Evolutionary conservation across 202 grass and related monocot species (phyloP).

Genomic region (Eragrostis tef): DNA sequence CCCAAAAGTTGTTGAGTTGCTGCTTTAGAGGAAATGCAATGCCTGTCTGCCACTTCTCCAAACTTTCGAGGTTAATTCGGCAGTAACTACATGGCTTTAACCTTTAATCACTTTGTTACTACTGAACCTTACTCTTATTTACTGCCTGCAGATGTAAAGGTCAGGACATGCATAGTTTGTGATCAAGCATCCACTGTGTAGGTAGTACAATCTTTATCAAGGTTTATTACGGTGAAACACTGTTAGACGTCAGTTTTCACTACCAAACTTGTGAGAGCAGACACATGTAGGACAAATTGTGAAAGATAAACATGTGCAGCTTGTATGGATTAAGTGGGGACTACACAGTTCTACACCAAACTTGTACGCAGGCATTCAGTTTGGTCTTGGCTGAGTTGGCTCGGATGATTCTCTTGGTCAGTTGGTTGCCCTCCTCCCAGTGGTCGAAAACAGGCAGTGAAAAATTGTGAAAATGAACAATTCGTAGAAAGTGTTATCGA

Average conservation of each 20-base stretch:
- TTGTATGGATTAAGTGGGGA: conserved; percentile 41
- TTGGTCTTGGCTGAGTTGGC: conserved; percentile 31
- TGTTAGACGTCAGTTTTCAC: neutral
- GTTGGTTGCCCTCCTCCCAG: too few relatives aligned
- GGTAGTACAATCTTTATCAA: neutral
- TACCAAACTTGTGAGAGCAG: conserved; percentile 32
- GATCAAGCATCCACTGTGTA: neutral
- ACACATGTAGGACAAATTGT: conserved; percentile 34
- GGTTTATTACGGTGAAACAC: neutral
- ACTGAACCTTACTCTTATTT: neutral
- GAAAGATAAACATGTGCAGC: conserved; percentile 9
- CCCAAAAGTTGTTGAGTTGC: conserved; percentile 48
- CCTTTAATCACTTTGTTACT: conserved; percentile 26
- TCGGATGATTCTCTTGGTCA: neutral
- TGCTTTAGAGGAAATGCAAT: conserved; percentile 63
- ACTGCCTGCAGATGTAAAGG: neutral
- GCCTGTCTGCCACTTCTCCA: conserved; percentile 41
- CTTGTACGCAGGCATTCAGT: conserved; percentile 49
- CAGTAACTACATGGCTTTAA: conserved; percentile 30
- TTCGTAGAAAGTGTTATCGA: too few relatives aligned
- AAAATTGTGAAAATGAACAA: neutral
- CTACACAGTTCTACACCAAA: conserved; percentile 16
- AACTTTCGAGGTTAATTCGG: conserved; percentile 43
- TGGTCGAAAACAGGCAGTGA: neutral
- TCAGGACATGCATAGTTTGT: neutral